A percentile compares a stretch with the other conserved stretches of the same genome.
phyloP scores from a whole-genome alignment of 2,329 filamentous ascomycete genomes.

The Diplodia seriata region DNA sequence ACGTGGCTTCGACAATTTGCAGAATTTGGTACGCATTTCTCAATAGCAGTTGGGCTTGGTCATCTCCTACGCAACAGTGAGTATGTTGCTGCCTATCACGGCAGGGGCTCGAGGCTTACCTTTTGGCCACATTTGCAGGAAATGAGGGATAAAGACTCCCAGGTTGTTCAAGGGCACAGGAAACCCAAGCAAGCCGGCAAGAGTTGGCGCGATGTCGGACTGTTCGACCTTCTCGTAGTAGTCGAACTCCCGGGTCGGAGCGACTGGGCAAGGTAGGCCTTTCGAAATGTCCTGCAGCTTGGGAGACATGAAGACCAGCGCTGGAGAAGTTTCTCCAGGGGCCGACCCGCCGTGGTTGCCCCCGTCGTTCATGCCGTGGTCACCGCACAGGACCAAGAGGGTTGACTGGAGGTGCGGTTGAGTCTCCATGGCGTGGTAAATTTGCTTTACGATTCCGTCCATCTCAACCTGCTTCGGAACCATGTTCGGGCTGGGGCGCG shows the following conservation, averaged over 20 bases:
- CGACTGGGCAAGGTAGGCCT: slow-evolving; percentile 59
- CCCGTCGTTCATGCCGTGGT: slow-evolving; percentile 99
- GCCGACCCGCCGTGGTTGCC: slow-evolving; percentile 97
- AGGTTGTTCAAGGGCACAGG: slow-evolving; percentile 90
- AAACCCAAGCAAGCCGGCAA: slow-evolving; percentile 85
- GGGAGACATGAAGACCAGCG: slow-evolving; percentile 88
- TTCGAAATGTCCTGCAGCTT: slow-evolving; percentile 69
- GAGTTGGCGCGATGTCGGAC: slow-evolving; percentile 88
- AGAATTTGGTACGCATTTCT: slow-evolving; percentile 84
- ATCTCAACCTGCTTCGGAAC: slow-evolving; percentile 91
- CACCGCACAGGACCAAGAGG: slow-evolving; percentile 84
- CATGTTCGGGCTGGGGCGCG: slow-evolving; percentile 76
- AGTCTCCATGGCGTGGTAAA: slow-evolving; percentile 77
- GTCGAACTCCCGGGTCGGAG: slow-evolving; percentile 72
- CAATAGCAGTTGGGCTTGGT: slow-evolving; percentile 72
- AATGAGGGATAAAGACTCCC: slow-evolving; percentile 80
- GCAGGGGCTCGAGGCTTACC: slow-evolving; percentile 51
- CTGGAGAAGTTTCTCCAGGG: slow-evolving; percentile 90
- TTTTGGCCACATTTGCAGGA: slow-evolving; percentile 77
- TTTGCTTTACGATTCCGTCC: slow-evolving; percentile 78
- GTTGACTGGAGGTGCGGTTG: slow-evolving; percentile 76
- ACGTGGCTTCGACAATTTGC: slow-evolving; percentile 76
- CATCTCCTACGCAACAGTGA: slow-evolving; percentile 45
- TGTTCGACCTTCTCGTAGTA: slow-evolving; percentile 90
- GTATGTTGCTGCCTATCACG: neutral